Conservation (phyloP, 2,329 filamentous ascomycete species). For the Ilyonectria mors-panacis region DNA sequence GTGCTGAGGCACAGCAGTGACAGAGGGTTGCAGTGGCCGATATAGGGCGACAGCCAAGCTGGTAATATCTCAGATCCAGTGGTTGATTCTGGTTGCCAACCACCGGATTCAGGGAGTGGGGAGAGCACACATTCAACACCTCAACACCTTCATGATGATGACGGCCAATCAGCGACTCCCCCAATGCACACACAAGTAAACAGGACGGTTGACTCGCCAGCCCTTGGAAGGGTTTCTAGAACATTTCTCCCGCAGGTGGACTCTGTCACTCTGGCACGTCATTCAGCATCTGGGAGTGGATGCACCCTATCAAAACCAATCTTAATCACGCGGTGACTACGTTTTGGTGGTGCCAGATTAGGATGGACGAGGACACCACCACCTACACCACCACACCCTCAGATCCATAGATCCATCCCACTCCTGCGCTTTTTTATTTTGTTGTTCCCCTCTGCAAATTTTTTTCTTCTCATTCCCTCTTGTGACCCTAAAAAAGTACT, state of each 20-base stretch:
- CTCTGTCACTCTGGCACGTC: constrained; percentile 22
- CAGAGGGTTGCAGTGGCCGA: constrained; percentile 14
- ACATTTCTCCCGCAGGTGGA: constrained; percentile 45
- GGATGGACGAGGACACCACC: neutral
- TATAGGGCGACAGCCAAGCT: constrained; percentile 9
- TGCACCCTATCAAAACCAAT: constrained; percentile 22
- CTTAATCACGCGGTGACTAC: constrained; percentile 34
- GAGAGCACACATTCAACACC: constrained; percentile 5
- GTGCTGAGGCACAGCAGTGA: constrained; percentile 3
- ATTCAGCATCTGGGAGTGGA: constrained; percentile 16
- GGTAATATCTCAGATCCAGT: neutral
- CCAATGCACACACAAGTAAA: constrained; percentile 10
- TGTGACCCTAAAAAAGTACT: neutral
- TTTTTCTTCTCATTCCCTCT: neutral
- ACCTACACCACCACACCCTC: neutral
- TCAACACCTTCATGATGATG: constrained; percentile 8
- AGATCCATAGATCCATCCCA: constrained; percentile 5
- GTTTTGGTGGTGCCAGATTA: constrained; percentile 17
- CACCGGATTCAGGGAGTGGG: constrained; percentile 15
- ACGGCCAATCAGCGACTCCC: constrained; percentile 16
- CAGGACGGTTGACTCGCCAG: constrained; percentile 17
- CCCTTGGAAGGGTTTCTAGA: constrained; percentile 39
- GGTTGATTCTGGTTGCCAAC: neutral
- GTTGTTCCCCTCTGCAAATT: neutral
- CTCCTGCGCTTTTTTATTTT: constrained; percentile 1